Evolutionary conservation across 805 yeast genomes (phyloP).

Genomic region (Wickerhamiella brachini): DNA sequence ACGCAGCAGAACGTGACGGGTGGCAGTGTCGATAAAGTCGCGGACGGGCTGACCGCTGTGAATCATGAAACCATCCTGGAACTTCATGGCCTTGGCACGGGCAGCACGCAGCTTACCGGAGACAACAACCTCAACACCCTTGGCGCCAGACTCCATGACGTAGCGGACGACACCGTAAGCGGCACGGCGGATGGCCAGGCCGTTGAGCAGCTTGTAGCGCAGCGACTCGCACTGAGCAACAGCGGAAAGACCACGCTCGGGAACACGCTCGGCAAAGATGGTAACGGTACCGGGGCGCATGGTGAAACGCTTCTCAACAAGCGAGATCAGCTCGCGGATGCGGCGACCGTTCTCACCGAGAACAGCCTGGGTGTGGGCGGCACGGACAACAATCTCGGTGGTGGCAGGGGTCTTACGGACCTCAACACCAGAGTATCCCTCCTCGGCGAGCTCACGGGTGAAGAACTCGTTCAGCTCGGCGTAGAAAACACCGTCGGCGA

Average conservation of each 20-base stretch:
- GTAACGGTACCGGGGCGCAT: slow-evolving; percentile 85
- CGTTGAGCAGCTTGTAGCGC: slow-evolving; percentile 94
- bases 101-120: slow-evolving; percentile 99
- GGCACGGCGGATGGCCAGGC: slow-evolving; percentile 99
- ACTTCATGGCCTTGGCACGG: slow-evolving; percentile 99
- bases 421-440: slow-evolving; percentile 99
- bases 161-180: slow-evolving; percentile 99
- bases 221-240: slow-evolving; percentile 99
- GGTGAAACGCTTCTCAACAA: slow-evolving; percentile 98
- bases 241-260: slow-evolving; percentile 98
- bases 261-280: slow-evolving; percentile 97
- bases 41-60: slow-evolving; percentile 99
- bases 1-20: slow-evolving; percentile 99
- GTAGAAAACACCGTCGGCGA: slow-evolving; percentile 99
- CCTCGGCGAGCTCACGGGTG: slow-evolving; percentile 99
- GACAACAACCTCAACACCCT: slow-evolving; percentile 99
- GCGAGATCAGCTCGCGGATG: slow-evolving; percentile 95
- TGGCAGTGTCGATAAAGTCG: slow-evolving; percentile 97
- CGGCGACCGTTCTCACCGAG: slow-evolving; percentile 99
- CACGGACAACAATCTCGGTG: slow-evolving; percentile 97
- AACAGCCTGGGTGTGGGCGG: slow-evolving; percentile 96
- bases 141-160: slow-evolving; percentile 99
- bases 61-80: slow-evolving; percentile 99
- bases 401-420: slow-evolving; percentile 96
- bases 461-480: slow-evolving; percentile 99